Base-by-base conservation (phyloP, 192 early-diverging fungal genomes). In the Diversispora epigaea region DNA sequence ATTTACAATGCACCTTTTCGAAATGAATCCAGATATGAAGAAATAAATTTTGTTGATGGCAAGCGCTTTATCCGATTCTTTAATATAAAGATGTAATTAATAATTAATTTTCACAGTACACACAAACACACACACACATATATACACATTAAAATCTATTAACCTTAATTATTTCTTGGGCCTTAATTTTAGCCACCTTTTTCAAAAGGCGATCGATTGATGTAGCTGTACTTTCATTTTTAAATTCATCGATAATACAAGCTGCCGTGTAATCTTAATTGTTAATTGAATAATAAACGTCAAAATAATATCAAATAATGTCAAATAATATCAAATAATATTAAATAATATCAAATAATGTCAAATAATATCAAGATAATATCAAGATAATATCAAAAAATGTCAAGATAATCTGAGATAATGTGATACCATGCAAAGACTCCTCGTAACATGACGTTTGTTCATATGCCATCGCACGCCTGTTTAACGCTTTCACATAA, bases 161-260 rank as follows among this genome's bases (percentile, higher is more conserved):
- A 17, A 80, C 83, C 78, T 89, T 80, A 74, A 92, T 85, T 19
- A 91, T 84, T 78, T 95, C 93, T 57, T 87, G 85, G 9, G 96
- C 92, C 78, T 93, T 91, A 25, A 77, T 80, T 69, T 89, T 89
- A 22, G 93, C 91, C 21, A 96, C 78, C 77, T 85, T 88, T 85
- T 94, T 95, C 74, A 98, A 84, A 73, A 97, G 84, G 44, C 94
- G 91, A 77, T 99, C 97, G 73, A 93, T 93, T 11, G 95, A 85
- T 45, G 84, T 80, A 12, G 93, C 84, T 11, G 92, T 90, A 60
- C 84, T 75, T 44, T 91, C 90, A 83, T 96, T 97, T 66, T 91
- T 93, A 86, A 98, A 98, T 52, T 93, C 92, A 64, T 97, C 96
- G 10, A 99, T 84, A 76, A 98, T 96, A 79, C 96, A 98, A 10